These are phyloP conservation scores for Crithidia bombi DNA, from an alignment of 208 protist genomes.

Conservation along the genomic window DNA sequence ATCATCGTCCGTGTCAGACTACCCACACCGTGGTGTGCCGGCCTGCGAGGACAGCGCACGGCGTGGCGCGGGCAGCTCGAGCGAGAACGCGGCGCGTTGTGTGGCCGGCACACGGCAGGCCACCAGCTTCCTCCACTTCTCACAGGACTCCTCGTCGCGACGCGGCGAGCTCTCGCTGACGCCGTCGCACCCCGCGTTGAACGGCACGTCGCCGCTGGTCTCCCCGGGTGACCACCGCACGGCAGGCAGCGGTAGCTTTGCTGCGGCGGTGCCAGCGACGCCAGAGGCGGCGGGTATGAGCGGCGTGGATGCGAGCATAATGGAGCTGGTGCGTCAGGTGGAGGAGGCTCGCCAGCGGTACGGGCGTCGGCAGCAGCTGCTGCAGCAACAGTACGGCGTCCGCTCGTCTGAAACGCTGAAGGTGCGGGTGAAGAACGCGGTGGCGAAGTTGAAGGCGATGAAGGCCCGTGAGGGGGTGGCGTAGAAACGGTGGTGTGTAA, in stretches of 20 bases:
- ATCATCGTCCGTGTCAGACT: conserved; percentile 25
- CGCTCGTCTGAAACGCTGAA: conserved; percentile 9
- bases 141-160: conserved; percentile 30
- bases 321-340: conserved; percentile 20
- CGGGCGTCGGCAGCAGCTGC: conserved; percentile 12
- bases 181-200: conserved; percentile 11
- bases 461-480: neutral
- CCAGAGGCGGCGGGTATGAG: neutral
- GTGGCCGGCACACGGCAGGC: neutral
- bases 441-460: conserved; percentile 22
- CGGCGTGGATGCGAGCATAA: conserved; percentile 1
- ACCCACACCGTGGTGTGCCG: conserved; percentile 14
- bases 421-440: conserved; percentile 21
- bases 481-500: neutral
- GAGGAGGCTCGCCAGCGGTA: conserved; percentile 27
- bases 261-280: neutral
- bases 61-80: neutral
- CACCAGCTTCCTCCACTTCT: conserved; percentile 32
- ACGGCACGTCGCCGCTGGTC: conserved; percentile 12
- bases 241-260: conserved; percentile 11
- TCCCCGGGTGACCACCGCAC: conserved; percentile 14
- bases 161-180: conserved; percentile 13
- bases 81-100: neutral
- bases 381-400: neutral
- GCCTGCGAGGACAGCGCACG: conserved; percentile 9